Evolutionary conservation across 345 rosid species (phyloP).

Genomic region (Linum lewisii): DNA sequence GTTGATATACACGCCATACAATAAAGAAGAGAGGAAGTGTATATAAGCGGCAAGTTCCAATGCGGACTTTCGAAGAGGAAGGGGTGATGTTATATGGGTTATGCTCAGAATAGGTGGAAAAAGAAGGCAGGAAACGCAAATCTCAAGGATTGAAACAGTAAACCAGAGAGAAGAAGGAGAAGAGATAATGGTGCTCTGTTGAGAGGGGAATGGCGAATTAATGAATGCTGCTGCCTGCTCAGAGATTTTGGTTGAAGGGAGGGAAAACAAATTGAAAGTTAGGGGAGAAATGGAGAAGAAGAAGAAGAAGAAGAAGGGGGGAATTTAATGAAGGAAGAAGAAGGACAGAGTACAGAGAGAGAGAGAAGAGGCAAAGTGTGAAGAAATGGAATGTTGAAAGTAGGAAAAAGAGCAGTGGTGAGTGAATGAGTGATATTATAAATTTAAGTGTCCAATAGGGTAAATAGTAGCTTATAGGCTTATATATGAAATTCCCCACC

Average conservation of each 20-base stretch:
- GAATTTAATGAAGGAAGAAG: background rate
- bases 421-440: too few species aligned
- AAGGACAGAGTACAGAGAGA: too few species aligned
- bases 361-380: too few species aligned
- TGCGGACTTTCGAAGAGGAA: constrained; percentile 1
- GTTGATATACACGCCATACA: constrained; percentile 36
- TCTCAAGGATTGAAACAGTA: constrained; percentile 8
- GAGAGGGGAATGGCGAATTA: too few species aligned
- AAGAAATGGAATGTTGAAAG: too few species aligned
- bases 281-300: background rate
- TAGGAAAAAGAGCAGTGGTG: too few species aligned
- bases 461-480: too few species aligned
- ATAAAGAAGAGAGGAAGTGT: background rate
- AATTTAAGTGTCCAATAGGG: too few species aligned
- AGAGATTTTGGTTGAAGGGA: background rate
- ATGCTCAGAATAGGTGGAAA: constrained; percentile 8
- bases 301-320: too few species aligned
- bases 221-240: too few species aligned
- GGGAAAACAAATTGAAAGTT: background rate
- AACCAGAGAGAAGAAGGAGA: constrained; percentile 11
- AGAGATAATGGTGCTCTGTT: constrained; percentile 17
- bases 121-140: constrained; percentile 4
- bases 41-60: constrained; percentile 4
- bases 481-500: too few species aligned
- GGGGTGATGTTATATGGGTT: constrained; percentile 5